Evolutionary conservation across 345 rosid species (phyloP).

Genomic region (Euphorbia pulcherrima): DNA sequence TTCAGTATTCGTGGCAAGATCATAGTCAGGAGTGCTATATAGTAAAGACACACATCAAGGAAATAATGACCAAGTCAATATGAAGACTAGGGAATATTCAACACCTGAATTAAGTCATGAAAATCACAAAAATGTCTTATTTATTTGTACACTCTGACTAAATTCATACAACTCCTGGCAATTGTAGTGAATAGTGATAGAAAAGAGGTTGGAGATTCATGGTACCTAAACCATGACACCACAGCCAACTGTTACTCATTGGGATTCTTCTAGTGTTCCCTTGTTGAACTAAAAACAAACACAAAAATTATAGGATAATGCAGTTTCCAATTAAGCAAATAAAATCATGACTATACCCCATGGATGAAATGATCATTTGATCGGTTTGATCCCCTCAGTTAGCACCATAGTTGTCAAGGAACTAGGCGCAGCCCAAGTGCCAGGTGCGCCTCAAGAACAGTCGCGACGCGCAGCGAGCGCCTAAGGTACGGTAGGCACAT

Average conservation of each 20-base stretch:
- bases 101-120: background rate
- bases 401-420: too few species aligned
- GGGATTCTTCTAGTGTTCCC: background rate
- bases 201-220: conserved; percentile 12
- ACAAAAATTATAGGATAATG: background rate
- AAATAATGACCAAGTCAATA: background rate
- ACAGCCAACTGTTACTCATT: conserved; percentile 17
- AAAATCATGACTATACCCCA: background rate
- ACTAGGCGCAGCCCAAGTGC: too few species aligned
- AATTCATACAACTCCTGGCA: background rate
- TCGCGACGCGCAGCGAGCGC: too few species aligned
- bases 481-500: too few species aligned
- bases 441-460: too few species aligned
- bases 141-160: background rate
- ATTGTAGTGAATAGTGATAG: background rate
- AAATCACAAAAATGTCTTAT: conserved; percentile 7
- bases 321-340: background rate
- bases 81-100: background rate
- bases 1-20: too few species aligned
- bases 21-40: too few species aligned
- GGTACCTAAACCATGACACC: conserved; percentile 37
- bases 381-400: too few species aligned
- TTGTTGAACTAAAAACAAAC: conserved; percentile 20
- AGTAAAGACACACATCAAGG: too few species aligned
- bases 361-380: too few species aligned